These are phyloP conservation scores for Saprolegnia diclina DNA, from an alignment of 352 stramenopile genomes.

Conservation along the genomic window DNA sequence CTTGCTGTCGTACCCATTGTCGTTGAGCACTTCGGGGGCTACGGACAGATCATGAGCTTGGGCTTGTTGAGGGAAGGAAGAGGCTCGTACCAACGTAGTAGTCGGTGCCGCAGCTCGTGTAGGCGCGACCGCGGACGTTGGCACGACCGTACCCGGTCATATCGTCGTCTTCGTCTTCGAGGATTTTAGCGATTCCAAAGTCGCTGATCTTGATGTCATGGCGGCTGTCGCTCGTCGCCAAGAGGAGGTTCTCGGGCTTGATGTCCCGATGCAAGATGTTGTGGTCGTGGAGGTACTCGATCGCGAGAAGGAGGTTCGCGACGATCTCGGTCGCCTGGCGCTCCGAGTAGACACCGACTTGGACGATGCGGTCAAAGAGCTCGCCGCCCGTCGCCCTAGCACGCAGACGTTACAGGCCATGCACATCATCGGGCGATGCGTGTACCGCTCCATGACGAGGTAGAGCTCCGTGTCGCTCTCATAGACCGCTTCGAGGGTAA, in stretches of 20 bases:
- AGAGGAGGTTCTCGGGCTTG: slow-evolving; percentile 78
- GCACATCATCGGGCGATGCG: neutral
- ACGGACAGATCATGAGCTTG: neutral
- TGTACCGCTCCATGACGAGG: slow-evolving; percentile 81
- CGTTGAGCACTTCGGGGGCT: slow-evolving; percentile 78
- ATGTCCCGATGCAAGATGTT: slow-evolving; percentile 82
- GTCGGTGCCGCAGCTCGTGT: slow-evolving; percentile 83
- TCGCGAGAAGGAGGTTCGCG: slow-evolving; percentile 59
- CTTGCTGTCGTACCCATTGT: slow-evolving; percentile 83
- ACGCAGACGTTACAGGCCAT: neutral
- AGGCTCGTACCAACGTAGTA: slow-evolving; percentile 71
- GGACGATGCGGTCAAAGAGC: slow-evolving; percentile 80
- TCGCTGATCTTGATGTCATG: slow-evolving; percentile 75
- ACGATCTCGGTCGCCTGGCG: slow-evolving; percentile 67
- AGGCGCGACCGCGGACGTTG: slow-evolving; percentile 61
- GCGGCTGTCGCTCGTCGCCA: slow-evolving; percentile 61
- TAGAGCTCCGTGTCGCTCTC: slow-evolving; percentile 83
- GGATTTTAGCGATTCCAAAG: slow-evolving; percentile 79
- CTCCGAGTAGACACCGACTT: slow-evolving; percentile 77
- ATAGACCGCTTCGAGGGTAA: slow-evolving; percentile 80
- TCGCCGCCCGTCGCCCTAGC: slow-evolving; percentile 75
- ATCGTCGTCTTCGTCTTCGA: slow-evolving; percentile 72
- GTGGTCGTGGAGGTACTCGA: slow-evolving; percentile 70
- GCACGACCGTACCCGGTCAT: slow-evolving; percentile 25
- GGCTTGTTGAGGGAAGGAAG: slow-evolving; percentile 1